A percentile compares a stretch with the other conserved stretches of the same genome.
These are phyloP conservation scores for Morella rubra DNA, from an alignment of 306 rosid species.

Conservation along the genomic window DNA sequence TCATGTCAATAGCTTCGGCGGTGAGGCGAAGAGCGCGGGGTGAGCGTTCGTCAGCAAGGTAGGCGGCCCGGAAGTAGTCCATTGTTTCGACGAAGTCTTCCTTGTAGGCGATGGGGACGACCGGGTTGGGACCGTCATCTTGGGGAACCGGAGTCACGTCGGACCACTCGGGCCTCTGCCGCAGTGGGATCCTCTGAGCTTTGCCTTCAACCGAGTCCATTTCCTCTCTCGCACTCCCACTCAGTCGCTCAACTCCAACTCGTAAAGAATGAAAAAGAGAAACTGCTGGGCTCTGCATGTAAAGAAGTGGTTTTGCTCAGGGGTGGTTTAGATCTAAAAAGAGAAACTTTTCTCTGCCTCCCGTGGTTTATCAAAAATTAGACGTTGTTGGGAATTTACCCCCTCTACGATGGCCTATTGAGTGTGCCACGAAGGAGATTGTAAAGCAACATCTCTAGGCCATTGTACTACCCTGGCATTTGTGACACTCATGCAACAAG, in stretches of 20 bases:
- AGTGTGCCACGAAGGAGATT: too few species aligned
- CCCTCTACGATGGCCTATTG: too few species aligned
- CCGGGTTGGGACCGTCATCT: conserved; percentile 80
- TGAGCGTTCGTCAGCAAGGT: conserved; percentile 69
- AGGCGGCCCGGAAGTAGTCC: conserved; percentile 90
- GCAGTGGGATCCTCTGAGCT: conserved; percentile 35
- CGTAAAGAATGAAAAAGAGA: not conserved
- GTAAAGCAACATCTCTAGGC: too few species aligned
- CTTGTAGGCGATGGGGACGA: conserved; percentile 78
- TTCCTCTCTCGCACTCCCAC: not conserved
- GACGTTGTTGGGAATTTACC: too few species aligned
- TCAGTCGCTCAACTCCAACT: not conserved
- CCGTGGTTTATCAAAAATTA: too few species aligned
- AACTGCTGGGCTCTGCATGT: too few species aligned
- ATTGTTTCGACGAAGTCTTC: conserved; percentile 65
- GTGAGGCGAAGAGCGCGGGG: conserved; percentile 78
- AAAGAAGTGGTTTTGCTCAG: too few species aligned
- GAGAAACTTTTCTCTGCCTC: too few species aligned
- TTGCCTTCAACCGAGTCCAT: conserved; percentile 39
- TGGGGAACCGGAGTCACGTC: conserved; percentile 76
- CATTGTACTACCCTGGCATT: too few species aligned
- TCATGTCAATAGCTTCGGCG: conserved; percentile 56
- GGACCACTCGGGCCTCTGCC: conserved; percentile 58
- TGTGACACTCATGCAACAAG: too few species aligned
- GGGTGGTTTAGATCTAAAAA: too few species aligned